These are phyloP conservation scores for Marasmius oreades DNA, from an alignment of 1,284 basidiomycete genomes.

Conservation along the genomic window DNA sequence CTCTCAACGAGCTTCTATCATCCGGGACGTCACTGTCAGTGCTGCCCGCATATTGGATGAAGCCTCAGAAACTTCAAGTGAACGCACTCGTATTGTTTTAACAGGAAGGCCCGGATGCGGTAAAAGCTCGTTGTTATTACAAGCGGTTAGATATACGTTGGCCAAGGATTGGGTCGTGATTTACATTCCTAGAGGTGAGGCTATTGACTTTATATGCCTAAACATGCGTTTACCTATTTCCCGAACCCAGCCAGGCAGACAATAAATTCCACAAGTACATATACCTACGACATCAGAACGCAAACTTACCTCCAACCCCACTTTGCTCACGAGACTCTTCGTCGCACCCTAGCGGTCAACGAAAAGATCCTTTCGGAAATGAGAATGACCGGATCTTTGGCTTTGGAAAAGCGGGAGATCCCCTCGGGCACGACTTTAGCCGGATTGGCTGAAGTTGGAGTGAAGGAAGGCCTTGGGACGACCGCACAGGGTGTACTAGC, in stretches of 20 bases:
- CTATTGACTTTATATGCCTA: neutral
- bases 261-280: constrained; percentile 76
- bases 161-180: constrained; percentile 80
- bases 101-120: constrained; percentile 83
- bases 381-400: constrained; percentile 35
- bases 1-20: constrained; percentile 60
- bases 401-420: constrained; percentile 46
- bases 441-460: constrained; percentile 58
- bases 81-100: constrained; percentile 51
- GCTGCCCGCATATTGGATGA: constrained; percentile 46
- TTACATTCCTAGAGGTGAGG: constrained; percentile 82
- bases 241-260: constrained; percentile 48
- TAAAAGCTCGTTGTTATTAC: constrained; percentile 81
- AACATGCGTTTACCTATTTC: constrained; percentile 27
- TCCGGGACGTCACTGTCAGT: constrained; percentile 60
- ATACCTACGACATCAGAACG: constrained; percentile 73
- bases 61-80: constrained; percentile 39
- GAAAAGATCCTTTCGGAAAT: constrained; percentile 35
- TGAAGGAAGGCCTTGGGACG: constrained; percentile 41
- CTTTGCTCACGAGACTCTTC: constrained; percentile 57
- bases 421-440: constrained; percentile 47
- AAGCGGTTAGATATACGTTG: constrained; percentile 73
- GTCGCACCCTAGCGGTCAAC: constrained; percentile 58
- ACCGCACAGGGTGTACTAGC: constrained; percentile 29
- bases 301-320: constrained; percentile 79